Base-by-base conservation (phyloP, 805 yeast species). In the Kluyveromyces aestuarii region DNA sequence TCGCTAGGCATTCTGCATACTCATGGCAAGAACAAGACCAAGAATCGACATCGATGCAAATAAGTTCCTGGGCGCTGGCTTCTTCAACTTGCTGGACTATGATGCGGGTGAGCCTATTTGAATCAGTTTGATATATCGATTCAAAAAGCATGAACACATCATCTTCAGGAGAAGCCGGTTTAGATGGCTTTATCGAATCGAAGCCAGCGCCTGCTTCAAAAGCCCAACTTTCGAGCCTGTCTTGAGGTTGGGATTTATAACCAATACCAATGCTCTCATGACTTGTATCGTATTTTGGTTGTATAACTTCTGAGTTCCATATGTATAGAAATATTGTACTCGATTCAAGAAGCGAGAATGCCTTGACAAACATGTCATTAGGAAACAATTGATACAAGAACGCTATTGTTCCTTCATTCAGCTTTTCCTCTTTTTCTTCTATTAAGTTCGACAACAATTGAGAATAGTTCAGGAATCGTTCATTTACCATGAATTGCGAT, bases 21-120 rank as follows among this genome's bases (percentile, higher is more conserved):
- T 66, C 69, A 10, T 53, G 53, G 44, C 71, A 67, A 1, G 69
- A 61, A 48, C 71, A 67, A 19, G 55, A 55, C 67, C 69, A 64
- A 36, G 56, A 52, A 7, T 51, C 48, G 9, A 66, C 42, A 48
- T 66, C 68, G 4, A 63, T 66, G 41, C 55, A 60, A 2, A 61
- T 55, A 10, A 65, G 62, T 11, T 58, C 48, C n/a, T 33, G 21
- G 10, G 45, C 8, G 8, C 27, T 17, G 18, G 45, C 37, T 16
- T 53, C 53, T n/a, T 47, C 48, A 19, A 50, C 52, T 2, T 56
- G 48, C 48, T 58, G 60, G 2, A 62, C 61, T 27, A 62, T 58
- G 11, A 62, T 47, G 38, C 66, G 52, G 41, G 54, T 48, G 2
- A 55, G 39, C 6, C 54, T 27, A 11, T 18, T 37, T 1, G 42